phyloP scores from a whole-genome alignment of 106 monocot species.

The Cymbidium sinense region DNA sequence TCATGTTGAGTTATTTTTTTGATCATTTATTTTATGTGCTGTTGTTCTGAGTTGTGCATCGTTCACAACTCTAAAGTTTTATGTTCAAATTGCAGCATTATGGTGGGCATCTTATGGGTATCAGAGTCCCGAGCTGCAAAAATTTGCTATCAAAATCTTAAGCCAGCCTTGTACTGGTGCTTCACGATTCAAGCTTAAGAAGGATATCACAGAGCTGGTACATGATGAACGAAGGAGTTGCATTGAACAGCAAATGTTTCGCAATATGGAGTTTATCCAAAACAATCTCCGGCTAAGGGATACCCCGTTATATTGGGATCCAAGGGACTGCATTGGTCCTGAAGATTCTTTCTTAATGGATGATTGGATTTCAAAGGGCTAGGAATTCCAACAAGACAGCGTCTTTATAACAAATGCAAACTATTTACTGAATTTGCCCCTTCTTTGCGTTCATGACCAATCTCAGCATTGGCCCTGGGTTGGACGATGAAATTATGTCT shows the following conservation, averaged over 20 bases:
- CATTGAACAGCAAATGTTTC: constrained; percentile 38
- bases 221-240: constrained; percentile 37
- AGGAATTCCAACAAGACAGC: neutral
- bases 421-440: neutral
- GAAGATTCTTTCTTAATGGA: constrained; percentile 33
- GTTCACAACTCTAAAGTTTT: neutral
- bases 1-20: neutral
- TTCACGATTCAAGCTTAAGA: constrained; percentile 40
- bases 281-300: constrained; percentile 44
- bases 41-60: neutral
- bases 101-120: constrained; percentile 66
- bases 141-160: constrained; percentile 45
- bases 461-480: neutral
- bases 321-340: constrained; percentile 2
- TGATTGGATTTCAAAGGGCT: constrained; percentile 44
- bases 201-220: constrained; percentile 43
- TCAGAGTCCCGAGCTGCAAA: constrained; percentile 43
- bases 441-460: neutral
- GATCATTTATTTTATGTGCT: neutral
- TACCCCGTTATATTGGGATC: constrained; percentile 8
- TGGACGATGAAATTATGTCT: neutral
- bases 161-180: constrained; percentile 62
- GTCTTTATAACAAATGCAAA: neutral
- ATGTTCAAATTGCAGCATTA: constrained; percentile 33
- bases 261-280: constrained; percentile 58